These are phyloP conservation scores for Coelastrella sp. DNA, from an alignment of 139 green algal genomes.

Conservation along the genomic window DNA sequence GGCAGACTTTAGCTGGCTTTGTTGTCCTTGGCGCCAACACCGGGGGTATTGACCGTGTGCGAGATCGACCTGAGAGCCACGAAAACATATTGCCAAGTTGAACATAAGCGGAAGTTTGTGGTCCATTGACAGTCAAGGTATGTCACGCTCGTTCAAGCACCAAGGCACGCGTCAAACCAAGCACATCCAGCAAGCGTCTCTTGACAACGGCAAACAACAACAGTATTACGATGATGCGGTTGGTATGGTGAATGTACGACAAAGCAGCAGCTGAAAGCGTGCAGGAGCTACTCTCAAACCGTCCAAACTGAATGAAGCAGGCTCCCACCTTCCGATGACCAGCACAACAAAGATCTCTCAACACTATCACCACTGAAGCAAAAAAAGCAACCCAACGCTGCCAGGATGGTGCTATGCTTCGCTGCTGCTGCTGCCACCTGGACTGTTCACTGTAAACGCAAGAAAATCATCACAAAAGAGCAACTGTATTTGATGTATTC, in stretches of 20 bases:
- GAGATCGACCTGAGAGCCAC: background rate
- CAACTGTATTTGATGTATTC: too few relatives aligned
- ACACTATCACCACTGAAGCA: background rate
- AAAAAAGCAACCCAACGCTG: background rate
- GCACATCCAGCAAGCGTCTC: background rate
- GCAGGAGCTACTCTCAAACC: background rate
- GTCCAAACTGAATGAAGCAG: background rate
- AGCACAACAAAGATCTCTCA: background rate
- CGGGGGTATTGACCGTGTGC: background rate
- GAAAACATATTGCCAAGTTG: background rate
- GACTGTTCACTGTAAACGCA: background rate
- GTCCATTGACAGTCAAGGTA: too few relatives aligned
- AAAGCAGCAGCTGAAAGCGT: background rate
- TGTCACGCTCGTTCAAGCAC: conserved; percentile 1
- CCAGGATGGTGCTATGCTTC: background rate
- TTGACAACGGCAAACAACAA: too few relatives aligned
- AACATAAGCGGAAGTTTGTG: background rate
- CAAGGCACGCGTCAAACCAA: background rate
- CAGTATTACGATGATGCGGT: background rate
- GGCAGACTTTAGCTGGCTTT: background rate
- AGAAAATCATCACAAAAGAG: too few relatives aligned
- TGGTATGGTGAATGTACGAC: background rate
- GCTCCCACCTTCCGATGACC: background rate
- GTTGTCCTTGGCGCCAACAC: background rate
- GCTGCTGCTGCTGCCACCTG: conserved; percentile 5